Conservation (phyloP, 164 flowering plant genomes). For the Stephania japonica region DNA sequence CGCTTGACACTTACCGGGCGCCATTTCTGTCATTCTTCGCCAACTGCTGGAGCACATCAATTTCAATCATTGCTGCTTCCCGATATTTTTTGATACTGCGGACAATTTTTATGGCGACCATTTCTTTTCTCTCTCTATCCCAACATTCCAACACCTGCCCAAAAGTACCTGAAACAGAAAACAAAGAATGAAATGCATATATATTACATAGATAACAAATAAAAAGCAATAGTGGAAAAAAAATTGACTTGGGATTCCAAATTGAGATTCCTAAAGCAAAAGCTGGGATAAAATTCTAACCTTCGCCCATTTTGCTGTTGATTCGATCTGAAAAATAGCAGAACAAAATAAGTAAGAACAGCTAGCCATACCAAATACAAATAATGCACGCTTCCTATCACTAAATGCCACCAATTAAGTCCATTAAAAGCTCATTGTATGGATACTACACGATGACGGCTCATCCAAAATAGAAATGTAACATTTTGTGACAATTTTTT, state of each 20-base stretch:
- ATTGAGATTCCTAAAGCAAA: not conserved
- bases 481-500: not conserved
- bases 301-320: constrained; percentile 91
- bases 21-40: constrained; percentile 76
- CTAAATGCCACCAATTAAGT: not conserved
- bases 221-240: not conserved
- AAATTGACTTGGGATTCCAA: not conserved
- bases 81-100: constrained; percentile 89
- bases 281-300: constrained; percentile 18
- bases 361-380: not conserved
- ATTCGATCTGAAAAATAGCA: constrained; percentile 55
- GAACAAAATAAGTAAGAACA: not conserved
- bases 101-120: constrained; percentile 93
- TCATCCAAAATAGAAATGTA: not conserved
- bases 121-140: constrained; percentile 83
- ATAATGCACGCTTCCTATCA: not conserved
- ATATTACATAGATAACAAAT: too few relatives aligned
- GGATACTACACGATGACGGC: not conserved
- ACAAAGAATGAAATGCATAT: not conserved
- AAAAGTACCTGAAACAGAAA: constrained; percentile 66
- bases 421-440: not conserved
- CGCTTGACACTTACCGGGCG: constrained; percentile 53
- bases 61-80: constrained; percentile 97
- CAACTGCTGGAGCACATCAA: constrained; percentile 84
- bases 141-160: constrained; percentile 98